Percentiles rank a stretch among this genome's conserved stretches.
These are phyloP conservation scores for Saccharomycopsis capsularis DNA, from an alignment of 805 yeast species.

Conservation along the genomic window DNA sequence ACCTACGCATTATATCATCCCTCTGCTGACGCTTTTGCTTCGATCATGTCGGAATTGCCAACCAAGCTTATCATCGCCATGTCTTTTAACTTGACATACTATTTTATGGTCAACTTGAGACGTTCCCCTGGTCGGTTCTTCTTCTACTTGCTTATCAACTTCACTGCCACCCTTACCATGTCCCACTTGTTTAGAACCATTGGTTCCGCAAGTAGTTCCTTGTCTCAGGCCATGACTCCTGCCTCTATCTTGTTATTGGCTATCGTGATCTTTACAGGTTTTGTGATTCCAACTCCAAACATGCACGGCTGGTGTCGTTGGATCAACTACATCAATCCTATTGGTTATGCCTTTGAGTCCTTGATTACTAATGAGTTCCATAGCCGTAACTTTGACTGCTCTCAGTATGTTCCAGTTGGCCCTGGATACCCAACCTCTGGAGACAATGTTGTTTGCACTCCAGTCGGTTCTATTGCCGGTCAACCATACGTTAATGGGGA, in stretches of 20 bases:
- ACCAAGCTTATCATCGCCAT: conserved; percentile 39
- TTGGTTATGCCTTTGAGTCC: conserved; percentile 39
- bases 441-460: conserved; percentile 37
- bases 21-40: conserved; percentile 51
- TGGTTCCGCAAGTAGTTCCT: conserved; percentile 34
- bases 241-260: conserved; percentile 35
- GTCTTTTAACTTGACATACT: conserved; percentile 42
- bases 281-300: conserved; percentile 36
- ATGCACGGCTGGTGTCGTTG: conserved; percentile 44
- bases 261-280: conserved; percentile 36
- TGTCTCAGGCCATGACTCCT: conserved; percentile 40
- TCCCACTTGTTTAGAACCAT: conserved; percentile 33
- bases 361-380: conserved; percentile 40
- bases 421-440: conserved; percentile 32
- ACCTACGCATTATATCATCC: conserved; percentile 52
- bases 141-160: conserved; percentile 40
- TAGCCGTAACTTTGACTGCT: conserved; percentile 31
- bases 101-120: conserved; percentile 48
- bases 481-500: conserved; percentile 40
- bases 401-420: conserved; percentile 37
- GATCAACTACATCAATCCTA: conserved; percentile 39
- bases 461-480: conserved; percentile 47
- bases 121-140: conserved; percentile 49
- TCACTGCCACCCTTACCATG: conserved; percentile 40
- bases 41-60: conserved; percentile 45